Conservation (phyloP, 495 filamentous ascomycete species). For the Opeltia flavorubescens region DNA sequence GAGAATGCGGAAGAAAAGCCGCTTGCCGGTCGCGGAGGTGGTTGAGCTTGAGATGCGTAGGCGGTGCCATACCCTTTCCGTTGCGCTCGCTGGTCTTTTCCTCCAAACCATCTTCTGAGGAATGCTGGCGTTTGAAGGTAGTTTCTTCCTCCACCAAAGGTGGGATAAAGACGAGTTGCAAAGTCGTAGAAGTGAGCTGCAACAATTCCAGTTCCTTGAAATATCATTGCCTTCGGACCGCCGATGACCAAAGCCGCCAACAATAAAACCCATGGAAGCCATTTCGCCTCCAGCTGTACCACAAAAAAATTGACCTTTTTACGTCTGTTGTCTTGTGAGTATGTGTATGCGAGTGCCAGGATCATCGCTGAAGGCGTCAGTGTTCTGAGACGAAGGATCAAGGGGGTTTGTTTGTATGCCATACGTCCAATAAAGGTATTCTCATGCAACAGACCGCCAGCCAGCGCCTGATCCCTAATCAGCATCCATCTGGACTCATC, state of each 20-base stretch:
- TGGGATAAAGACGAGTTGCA: slow-evolving; percentile 65
- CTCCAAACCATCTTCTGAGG: slow-evolving; percentile 46
- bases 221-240: slow-evolving; percentile 31
- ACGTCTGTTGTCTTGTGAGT: slow-evolving; percentile 66
- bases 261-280: slow-evolving; percentile 64
- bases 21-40: slow-evolving; percentile 18
- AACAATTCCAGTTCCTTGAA: slow-evolving; percentile 54
- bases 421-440: slow-evolving; percentile 42
- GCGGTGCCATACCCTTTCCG: slow-evolving; percentile 46
- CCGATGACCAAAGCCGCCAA: slow-evolving; percentile 46
- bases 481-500: slow-evolving; percentile 12
- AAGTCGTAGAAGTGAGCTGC: slow-evolving; percentile 83
- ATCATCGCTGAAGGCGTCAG: slow-evolving; percentile 47
- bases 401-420: no score
- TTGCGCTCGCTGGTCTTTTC: slow-evolving; percentile 24
- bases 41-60: slow-evolving; percentile 18
- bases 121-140: slow-evolving; percentile 53
- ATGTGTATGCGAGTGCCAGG: slow-evolving; percentile 68
- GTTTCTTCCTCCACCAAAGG: slow-evolving; percentile 66
- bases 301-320: slow-evolving; percentile 56
- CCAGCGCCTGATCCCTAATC: slow-evolving; percentile 31
- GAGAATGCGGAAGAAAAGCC: slow-evolving; percentile 26
- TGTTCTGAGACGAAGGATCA: slow-evolving; percentile 5
- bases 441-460: slow-evolving; percentile 34
- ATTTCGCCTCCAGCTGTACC: slow-evolving; percentile 59